Percentiles rank a stretch among this genome's conserved stretches.
Evolutionary conservation across 2,329 filamentous ascomycete genomes (phyloP).

Genomic region (Curvularia eragrostidis): DNA sequence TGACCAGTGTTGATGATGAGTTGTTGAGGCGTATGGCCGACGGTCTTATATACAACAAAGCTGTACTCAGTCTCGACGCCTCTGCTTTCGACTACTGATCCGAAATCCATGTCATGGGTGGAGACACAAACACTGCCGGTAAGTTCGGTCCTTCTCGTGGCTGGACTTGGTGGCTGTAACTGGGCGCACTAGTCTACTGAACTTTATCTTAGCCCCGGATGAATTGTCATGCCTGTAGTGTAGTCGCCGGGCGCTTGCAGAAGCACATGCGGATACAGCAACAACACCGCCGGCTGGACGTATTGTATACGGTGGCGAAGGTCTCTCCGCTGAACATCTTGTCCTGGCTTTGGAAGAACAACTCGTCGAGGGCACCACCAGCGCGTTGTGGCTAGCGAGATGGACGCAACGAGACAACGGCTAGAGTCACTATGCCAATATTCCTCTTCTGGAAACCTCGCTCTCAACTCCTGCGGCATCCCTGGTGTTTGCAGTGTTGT

Average conservation of each 20-base stretch:
- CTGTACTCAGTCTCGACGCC: background rate
- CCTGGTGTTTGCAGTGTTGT: background rate
- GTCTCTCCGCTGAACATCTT: background rate
- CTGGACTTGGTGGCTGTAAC: slow-evolving; percentile 9
- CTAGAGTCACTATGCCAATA: background rate
- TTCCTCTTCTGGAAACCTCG: background rate
- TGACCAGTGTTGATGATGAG: slow-evolving; percentile 15
- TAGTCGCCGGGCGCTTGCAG: slow-evolving; percentile 14
- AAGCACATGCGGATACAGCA: slow-evolving; percentile 11
- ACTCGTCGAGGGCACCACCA: no score
- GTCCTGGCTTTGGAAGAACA: background rate
- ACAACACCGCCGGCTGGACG: slow-evolving; percentile 3
- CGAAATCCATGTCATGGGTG: slow-evolving; percentile 13
- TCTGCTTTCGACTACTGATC: slow-evolving; percentile 9
- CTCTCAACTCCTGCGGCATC: background rate
- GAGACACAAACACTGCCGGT: slow-evolving; percentile 12
- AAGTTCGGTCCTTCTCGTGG: slow-evolving; percentile 11
- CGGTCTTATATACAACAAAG: slow-evolving; percentile 12
- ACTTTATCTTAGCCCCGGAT: slow-evolving; percentile 15
- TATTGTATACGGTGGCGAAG: background rate
- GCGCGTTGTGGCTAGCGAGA: background rate
- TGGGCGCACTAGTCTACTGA: slow-evolving; percentile 14
- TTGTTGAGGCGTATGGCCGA: background rate
- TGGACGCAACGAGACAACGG: background rate
- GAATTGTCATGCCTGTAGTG: slow-evolving; percentile 11